Evolutionary conservation across 2,329 filamentous ascomycete species (phyloP), one percentile per base, ranked within the genome.

Genomic region (Westerdykella sp.): DNA sequence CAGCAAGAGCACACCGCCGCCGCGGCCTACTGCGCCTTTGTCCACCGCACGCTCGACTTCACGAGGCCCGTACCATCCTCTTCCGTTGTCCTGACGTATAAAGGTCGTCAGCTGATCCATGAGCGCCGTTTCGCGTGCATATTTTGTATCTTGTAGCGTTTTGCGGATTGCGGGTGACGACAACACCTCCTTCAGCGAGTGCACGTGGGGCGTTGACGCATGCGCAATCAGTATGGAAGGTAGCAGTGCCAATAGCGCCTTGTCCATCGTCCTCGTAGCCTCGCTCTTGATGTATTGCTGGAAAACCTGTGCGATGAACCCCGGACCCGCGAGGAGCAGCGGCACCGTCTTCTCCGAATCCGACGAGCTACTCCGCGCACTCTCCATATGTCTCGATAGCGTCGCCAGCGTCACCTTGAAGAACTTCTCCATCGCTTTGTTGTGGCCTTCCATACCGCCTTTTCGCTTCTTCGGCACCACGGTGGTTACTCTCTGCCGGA

Each of bases 181-280:
- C 38, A 98, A 77, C 0, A 95, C 84, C 66, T 97, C 89, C 55
- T 87, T 85, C 22, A 98, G 75, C 37, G 85, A 85, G 69, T 97
- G 88, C 13, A 95, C 71, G 61, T 96, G 87, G 0, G 88, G 89
- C 0, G 87, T 87, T 43, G 85, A 87, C 12, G 86, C 83, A 65
- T 96, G 90, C 9, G 94, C 85, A 15, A 95, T 80, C 1, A 80
- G 68, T 40, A 81, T 77, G 44, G 81, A 81, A 1, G 79, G 77
- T 40, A 83, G 73, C 54, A 81, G 78, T 53, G 71, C 49, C 54
- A 79, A 69, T 50, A 96, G 73, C 1, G 78, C 71, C 65, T 91
- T 93, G 64, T 94, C 85, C 46, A 83, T 80, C 30, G 80, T 82
- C 18, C 77, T 72, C 31, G 83, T 78, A 6, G 80, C 80, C 40